Percentiles rank a stretch among this genome's conserved stretches.
Conservation (phyloP, 495 filamentous ascomycete genomes). For the Talaromyces trachyspermus region DNA sequence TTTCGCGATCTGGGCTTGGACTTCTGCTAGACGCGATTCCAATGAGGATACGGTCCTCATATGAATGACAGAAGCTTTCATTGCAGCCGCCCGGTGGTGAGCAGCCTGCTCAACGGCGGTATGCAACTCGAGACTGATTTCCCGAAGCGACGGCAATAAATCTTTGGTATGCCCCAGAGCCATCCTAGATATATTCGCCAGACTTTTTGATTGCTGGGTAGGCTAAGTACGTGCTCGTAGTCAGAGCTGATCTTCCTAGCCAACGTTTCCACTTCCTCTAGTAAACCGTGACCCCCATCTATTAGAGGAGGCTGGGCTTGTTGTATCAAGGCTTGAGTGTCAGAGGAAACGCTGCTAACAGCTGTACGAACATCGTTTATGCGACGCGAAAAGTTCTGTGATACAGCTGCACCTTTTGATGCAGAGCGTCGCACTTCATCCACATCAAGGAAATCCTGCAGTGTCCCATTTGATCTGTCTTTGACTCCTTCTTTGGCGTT, state of each 20-base stretch:
- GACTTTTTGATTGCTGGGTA: slow-evolving; percentile 62
- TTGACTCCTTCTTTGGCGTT: slow-evolving; percentile 31
- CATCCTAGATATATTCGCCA: slow-evolving; percentile 75
- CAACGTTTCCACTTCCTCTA: slow-evolving; percentile 81
- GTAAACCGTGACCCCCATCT: slow-evolving; percentile 46
- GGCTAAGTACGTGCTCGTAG: slow-evolving; percentile 67
- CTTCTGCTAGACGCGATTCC: slow-evolving; percentile 60
- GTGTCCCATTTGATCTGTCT: slow-evolving; percentile 34
- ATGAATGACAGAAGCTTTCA: slow-evolving; percentile 52
- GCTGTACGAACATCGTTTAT: slow-evolving; percentile 43
- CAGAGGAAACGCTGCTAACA: slow-evolving; percentile 44
- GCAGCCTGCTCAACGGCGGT: slow-evolving; percentile 60
- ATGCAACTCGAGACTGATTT: slow-evolving; percentile 67
- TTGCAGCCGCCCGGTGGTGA: slow-evolving; percentile 52
- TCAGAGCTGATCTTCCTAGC: slow-evolving; percentile 81
- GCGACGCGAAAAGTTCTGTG: slow-evolving; percentile 45
- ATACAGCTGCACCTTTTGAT: slow-evolving; percentile 33
- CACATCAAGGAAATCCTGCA: slow-evolving; percentile 67
- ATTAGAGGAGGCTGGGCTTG: slow-evolving; percentile 20
- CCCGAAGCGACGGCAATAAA: slow-evolving; percentile 71
- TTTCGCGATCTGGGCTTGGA: slow-evolving; percentile 60
- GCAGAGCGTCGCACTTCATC: slow-evolving; percentile 60
- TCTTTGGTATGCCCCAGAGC: slow-evolving; percentile 81
- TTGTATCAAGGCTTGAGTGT: slow-evolving; percentile 47
- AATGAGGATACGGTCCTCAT: slow-evolving; percentile 76